Conservation (phyloP, 1,284 basidiomycete genomes). For the Uromyces viciae-fabae region DNA sequence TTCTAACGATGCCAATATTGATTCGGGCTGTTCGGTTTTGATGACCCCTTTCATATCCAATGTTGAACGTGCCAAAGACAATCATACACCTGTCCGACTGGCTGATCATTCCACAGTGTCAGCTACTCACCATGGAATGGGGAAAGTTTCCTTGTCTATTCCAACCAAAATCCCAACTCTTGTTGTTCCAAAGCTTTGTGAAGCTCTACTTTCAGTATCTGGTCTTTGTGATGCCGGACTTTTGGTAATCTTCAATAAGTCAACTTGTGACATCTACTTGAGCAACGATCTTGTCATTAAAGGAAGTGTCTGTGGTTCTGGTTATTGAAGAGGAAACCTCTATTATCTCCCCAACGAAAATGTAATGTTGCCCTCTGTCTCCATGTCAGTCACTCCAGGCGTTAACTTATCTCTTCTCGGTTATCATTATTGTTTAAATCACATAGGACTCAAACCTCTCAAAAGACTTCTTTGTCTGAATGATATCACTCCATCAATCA, state of each 20-base stretch:
- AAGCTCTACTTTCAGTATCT: background rate
- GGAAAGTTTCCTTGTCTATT: background rate
- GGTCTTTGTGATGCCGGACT: background rate
- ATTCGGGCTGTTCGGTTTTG: background rate
- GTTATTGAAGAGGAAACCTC: background rate
- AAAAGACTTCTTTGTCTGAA: background rate
- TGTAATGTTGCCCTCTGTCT: background rate
- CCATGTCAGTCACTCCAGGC: background rate
- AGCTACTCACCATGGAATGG: background rate
- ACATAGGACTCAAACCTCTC: conserved; percentile 6
- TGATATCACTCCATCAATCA: background rate
- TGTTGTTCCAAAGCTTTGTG: background rate
- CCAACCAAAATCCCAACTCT: background rate
- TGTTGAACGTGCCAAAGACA: background rate
- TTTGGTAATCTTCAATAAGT: background rate
- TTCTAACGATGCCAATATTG: too few species aligned
- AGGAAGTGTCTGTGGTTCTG: background rate
- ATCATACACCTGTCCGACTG: background rate
- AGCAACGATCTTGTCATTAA: background rate
- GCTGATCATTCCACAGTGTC: background rate
- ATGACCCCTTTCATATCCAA: background rate
- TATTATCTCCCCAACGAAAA: background rate
- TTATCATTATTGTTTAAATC: background rate
- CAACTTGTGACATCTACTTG: background rate
- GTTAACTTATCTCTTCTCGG: background rate